Conservation (phyloP, 2,329 filamentous ascomycete genomes). For the Scedosporium apiospermum region DNA sequence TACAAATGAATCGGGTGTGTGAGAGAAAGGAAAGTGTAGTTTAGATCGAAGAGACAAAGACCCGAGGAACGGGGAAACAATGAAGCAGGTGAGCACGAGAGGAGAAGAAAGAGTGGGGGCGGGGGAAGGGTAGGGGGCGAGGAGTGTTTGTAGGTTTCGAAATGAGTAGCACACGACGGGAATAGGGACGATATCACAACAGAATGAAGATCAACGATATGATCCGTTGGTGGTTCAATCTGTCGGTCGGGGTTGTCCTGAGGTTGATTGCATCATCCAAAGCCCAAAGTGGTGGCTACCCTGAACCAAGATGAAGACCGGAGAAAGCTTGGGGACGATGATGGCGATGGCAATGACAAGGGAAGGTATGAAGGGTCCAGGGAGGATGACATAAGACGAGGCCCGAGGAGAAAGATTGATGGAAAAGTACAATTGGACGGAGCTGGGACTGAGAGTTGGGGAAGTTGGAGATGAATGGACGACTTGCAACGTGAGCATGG, state of each 20-base stretch:
- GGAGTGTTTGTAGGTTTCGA: background rate
- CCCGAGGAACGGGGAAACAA: background rate
- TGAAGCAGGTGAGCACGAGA: background rate
- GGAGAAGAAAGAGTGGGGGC: background rate
- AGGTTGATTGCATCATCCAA: background rate
- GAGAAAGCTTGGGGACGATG: background rate
- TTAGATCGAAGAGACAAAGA: background rate
- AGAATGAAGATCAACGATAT: background rate
- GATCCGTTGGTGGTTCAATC: background rate
- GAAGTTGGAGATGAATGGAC: too few relatives aligned
- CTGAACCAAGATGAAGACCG: background rate
- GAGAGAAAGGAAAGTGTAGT: background rate
- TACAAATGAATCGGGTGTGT: background rate
- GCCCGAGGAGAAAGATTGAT: background rate
- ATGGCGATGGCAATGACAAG: background rate
- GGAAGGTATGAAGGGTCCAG: background rate
- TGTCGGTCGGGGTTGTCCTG: background rate
- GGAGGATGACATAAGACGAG: conserved; percentile 12
- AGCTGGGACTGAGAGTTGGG: too few relatives aligned
- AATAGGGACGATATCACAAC: background rate
- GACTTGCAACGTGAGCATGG: background rate
- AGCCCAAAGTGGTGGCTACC: background rate
- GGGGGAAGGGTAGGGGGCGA: background rate
- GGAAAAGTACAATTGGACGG: background rate
- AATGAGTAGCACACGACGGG: background rate